Conservation (phyloP, 2,329 filamentous ascomycete genomes). For the Apiospora malaysiana region DNA sequence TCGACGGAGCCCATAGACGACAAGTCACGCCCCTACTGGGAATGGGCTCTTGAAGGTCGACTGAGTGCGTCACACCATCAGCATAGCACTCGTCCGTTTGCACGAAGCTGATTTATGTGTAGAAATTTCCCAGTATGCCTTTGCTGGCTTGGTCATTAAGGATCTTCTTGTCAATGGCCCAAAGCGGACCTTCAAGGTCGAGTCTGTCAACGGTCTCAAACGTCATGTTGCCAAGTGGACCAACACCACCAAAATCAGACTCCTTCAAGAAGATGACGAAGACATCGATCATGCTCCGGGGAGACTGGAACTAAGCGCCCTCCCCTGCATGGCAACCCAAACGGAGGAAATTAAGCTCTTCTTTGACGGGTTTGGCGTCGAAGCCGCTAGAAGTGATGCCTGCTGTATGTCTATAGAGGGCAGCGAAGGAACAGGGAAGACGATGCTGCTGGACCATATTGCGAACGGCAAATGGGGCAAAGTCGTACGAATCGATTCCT, state of each 20-base stretch:
- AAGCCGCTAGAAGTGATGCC: constrained; percentile 42
- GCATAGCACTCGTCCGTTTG: not conserved
- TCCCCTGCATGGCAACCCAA: constrained; percentile 73
- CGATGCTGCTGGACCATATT: constrained; percentile 72
- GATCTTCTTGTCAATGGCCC: constrained; percentile 60
- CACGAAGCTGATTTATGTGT: not conserved
- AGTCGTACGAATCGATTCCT: constrained; percentile 65
- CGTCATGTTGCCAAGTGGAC: constrained; percentile 52
- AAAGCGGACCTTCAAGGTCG: constrained; percentile 65
- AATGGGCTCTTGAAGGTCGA: not conserved
- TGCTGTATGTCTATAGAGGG: constrained; percentile 78
- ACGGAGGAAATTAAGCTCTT: constrained; percentile 70
- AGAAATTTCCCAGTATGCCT: constrained; percentile 71
- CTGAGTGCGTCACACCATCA: not conserved
- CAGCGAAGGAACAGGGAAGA: constrained; percentile 84
- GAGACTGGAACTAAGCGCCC: constrained; percentile 54
- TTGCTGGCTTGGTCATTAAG: constrained; percentile 74
- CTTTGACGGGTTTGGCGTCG: constrained; percentile 55
- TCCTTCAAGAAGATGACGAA: constrained; percentile 41
- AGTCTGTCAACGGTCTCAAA: constrained; percentile 59
- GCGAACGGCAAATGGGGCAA: constrained; percentile 72
- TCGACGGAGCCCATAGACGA: not conserved
- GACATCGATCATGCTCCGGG: constrained; percentile 30
- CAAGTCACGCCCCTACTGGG: not conserved
- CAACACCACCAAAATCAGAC: constrained; percentile 45